Conservation (phyloP, 306 rosid genomes). For the Quillaja saponaria region DNA sequence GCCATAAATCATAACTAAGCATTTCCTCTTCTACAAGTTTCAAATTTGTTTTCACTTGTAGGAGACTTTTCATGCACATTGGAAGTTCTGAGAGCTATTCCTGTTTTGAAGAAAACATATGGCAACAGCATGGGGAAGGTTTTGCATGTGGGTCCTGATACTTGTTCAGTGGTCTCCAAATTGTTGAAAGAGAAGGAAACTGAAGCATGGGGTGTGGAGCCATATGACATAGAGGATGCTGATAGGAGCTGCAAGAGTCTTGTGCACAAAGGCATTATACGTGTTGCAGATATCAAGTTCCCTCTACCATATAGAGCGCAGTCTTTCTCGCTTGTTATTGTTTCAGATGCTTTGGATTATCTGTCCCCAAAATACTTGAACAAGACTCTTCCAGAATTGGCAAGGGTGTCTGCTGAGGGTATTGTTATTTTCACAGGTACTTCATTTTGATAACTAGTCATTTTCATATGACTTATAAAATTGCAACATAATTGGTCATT, state of each 20-base stretch:
- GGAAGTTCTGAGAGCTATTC: slow-evolving; percentile 73
- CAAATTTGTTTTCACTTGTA: slow-evolving; percentile 27
- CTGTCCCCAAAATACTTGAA: slow-evolving; percentile 84
- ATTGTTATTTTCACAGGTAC: slow-evolving; percentile 75
- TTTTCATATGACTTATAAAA: background rate
- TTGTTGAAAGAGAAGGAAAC: slow-evolving; percentile 70
- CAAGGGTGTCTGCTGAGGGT: slow-evolving; percentile 74
- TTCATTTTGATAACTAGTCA: slow-evolving; percentile 1
- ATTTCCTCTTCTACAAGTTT: slow-evolving; percentile 1
- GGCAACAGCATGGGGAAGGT: slow-evolving; percentile 69
- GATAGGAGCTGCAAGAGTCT: slow-evolving; percentile 72
- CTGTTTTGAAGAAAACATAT: slow-evolving; percentile 65
- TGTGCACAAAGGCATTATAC: slow-evolving; percentile 71
- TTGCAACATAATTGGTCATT: background rate
- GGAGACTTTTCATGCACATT: slow-evolving; percentile 77
- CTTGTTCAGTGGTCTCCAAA: slow-evolving; percentile 73
- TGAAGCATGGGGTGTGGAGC: slow-evolving; percentile 94
- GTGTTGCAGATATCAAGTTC: slow-evolving; percentile 83
- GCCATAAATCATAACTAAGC: background rate
- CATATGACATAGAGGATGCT: slow-evolving; percentile 83
- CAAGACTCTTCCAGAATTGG: slow-evolving; percentile 85
- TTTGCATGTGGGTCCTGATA: slow-evolving; percentile 88
- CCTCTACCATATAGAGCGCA: slow-evolving; percentile 80
- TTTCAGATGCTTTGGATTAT: slow-evolving; percentile 63
- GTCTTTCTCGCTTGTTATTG: slow-evolving; percentile 58